These are phyloP conservation scores for Aspergillus sclerotioniger DNA, from an alignment of 495 filamentous ascomycete species.

Conservation along the genomic window DNA sequence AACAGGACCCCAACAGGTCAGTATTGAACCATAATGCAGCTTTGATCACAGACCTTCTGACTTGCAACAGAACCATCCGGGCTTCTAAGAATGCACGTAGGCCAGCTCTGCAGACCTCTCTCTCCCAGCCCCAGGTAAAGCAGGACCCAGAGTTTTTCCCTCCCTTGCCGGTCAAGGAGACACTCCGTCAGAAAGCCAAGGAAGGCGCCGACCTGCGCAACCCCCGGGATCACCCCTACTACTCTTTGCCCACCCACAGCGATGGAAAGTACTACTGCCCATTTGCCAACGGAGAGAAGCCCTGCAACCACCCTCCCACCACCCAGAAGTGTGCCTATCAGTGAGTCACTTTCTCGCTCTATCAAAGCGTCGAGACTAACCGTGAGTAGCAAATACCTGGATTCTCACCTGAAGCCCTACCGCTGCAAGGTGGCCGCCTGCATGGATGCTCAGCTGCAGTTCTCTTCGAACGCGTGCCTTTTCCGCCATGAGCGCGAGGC, in stretches of 20 bases:
- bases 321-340: constrained; percentile 98
- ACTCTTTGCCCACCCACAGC: constrained; percentile 63
- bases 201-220: constrained; percentile 52
- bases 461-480: constrained; percentile 92
- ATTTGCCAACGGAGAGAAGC: constrained; percentile 64
- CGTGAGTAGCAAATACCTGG: constrained; percentile 78
- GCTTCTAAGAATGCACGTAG: constrained; percentile 39
- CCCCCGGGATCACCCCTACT: constrained; percentile 75
- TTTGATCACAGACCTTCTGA: constrained; percentile 11
- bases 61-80: constrained; percentile 38
- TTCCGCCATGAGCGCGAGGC: constrained; percentile 92
- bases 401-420: constrained; percentile 92
- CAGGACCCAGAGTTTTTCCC: constrained; percentile 40
- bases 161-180: constrained; percentile 37
- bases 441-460: constrained; percentile 65
- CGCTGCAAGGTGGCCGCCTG: constrained; percentile 80
- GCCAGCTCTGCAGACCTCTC: constrained; percentile 31
- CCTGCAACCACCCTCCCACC: constrained; percentile 79
- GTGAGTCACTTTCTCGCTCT: constrained; percentile 53
- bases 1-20: constrained; percentile 49
- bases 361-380: constrained; percentile 20
- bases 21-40: constrained; percentile 13
- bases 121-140: constrained; percentile 36
- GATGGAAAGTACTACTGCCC: constrained; percentile 92
- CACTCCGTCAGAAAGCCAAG: constrained; percentile 45